Conservation (phyloP, 305 asterid genomes). For the Plantago coronopus region DNA sequence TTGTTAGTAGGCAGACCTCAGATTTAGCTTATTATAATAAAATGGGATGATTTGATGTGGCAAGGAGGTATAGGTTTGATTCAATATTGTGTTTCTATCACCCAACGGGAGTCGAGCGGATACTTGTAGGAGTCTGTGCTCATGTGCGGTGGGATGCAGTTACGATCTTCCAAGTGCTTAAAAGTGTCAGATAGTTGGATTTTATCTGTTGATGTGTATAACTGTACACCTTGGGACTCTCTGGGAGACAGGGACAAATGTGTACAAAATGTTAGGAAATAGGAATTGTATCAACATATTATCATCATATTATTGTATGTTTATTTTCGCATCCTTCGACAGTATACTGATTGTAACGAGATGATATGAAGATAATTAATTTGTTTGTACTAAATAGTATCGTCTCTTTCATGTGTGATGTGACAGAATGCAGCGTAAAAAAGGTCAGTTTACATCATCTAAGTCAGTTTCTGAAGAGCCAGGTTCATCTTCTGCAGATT, state of each 20-base stretch:
- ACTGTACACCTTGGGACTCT: background rate
- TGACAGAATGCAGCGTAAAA: constrained; percentile 67
- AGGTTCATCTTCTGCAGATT: constrained; percentile 49
- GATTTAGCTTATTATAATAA: background rate
- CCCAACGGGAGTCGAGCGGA: background rate
- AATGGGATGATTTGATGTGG: constrained; percentile 2
- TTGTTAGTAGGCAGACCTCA: background rate
- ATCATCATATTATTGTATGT: too few relatives aligned
- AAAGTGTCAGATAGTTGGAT: background rate
- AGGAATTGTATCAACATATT: too few relatives aligned
- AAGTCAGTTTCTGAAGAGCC: constrained; percentile 52
- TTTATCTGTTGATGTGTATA: background rate
- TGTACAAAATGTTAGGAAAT: background rate
- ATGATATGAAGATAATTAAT: too few relatives aligned
- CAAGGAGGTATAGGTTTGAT: background rate
- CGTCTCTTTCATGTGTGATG: background rate
- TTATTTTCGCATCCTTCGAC: too few relatives aligned
- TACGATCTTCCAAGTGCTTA: background rate
- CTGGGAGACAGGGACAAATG: background rate
- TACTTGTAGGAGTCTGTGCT: background rate
- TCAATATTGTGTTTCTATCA: background rate
- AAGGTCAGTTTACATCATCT: constrained; percentile 67
- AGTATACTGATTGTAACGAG: too few relatives aligned
- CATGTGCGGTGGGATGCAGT: background rate
- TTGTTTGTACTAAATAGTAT: background rate